A percentile compares a stretch with the other conserved stretches of the same genome.
Evolutionary conservation across 495 filamentous ascomycete species (phyloP).

Genomic region (Penicillium canariense): DNA sequence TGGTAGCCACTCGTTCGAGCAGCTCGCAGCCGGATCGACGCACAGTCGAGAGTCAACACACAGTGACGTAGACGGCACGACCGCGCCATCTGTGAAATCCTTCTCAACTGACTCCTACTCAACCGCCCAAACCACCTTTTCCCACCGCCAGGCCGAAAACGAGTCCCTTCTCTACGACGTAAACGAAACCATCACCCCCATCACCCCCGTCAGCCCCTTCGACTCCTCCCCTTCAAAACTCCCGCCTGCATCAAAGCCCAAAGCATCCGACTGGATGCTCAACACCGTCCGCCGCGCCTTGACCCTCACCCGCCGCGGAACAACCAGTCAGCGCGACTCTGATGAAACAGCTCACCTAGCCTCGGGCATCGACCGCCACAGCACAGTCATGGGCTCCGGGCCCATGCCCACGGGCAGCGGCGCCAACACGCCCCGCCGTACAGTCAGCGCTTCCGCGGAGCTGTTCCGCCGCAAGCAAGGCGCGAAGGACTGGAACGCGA

Average conservation of each 20-base stretch:
- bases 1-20: slow-evolving; percentile 28
- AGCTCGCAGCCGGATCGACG: slow-evolving; percentile 19
- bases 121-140: slow-evolving; percentile 63
- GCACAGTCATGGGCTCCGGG: slow-evolving; percentile 27
- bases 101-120: slow-evolving; percentile 60
- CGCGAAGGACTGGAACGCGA: slow-evolving; percentile 54
- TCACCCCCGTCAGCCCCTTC: slow-evolving; percentile 11
- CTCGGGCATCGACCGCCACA: slow-evolving; percentile 37
- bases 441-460: slow-evolving; percentile 57
- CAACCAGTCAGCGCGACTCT: slow-evolving; percentile 11
- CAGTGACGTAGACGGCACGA: slow-evolving; percentile 25
- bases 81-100: slow-evolving; percentile 34
- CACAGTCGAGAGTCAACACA: slow-evolving; percentile 23
- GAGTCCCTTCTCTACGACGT: slow-evolving; percentile 53
- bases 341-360: slow-evolving; percentile 21
- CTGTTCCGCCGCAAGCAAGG: slow-evolving; percentile 61
- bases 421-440: slow-evolving; percentile 44
- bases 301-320: slow-evolving; percentile 38
- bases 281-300: slow-evolving; percentile 56
- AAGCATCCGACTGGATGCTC: slow-evolving; percentile 48
- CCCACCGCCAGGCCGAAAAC: slow-evolving; percentile 62
- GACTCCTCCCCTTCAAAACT: slow-evolving; percentile 33
- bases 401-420: slow-evolving; percentile 5
- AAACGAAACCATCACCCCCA: slow-evolving; percentile 8
- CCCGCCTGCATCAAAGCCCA: slow-evolving; percentile 32